Base-by-base conservation (phyloP, 441 rosid species). In the Arabidopsis hybrid region DNA sequence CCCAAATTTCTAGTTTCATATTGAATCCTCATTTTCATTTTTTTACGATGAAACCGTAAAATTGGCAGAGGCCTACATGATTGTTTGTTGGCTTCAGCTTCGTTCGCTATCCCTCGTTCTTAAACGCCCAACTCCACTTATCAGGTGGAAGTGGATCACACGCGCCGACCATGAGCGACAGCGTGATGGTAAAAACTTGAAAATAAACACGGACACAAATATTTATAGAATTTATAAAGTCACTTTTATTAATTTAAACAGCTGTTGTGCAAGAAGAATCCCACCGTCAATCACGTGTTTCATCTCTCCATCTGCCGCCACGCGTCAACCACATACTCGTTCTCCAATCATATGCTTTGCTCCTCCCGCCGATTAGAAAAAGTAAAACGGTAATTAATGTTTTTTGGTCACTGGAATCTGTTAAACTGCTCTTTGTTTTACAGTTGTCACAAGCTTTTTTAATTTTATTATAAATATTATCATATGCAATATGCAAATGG, bases 241-340 rank as follows among this genome's bases (percentile, higher is more conserved):
- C 14, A 73, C 59, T 47, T 66, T 74, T 46, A 56, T 21, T 8
- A 8, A 45, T 2, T 26, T 29, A n/a, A 58, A 64, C 76, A 77
- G 72, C 63, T 77, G 76, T 77, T 77, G 14, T 58, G 14, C 8
- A 26, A 51, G 62, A 42, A 50, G 60, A 59, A 65, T 60, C 72
- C 17, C 76, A 77, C 80, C 80, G 80, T 67, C 80, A 77, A 70
- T 77, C 80, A 77, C 76, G 80, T 65, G 69, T 26, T 43, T 65
- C 38, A 17, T 56, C 31, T 7, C 60, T 62, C 45, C 53, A 6
- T 63, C 50, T 45, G 3, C 58, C 60, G 60, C 60, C 77, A 77
- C 80, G 76, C 71, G 8, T 51, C 77, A 13, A 4, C 12, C 12
- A 58, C 3, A 39, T 13, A 34, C 55, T 36, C 53, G 42, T 29